These are phyloP conservation scores for Groenewaldozyma tartarivorans DNA, from an alignment of 805 yeast genomes.

Conservation along the genomic window DNA sequence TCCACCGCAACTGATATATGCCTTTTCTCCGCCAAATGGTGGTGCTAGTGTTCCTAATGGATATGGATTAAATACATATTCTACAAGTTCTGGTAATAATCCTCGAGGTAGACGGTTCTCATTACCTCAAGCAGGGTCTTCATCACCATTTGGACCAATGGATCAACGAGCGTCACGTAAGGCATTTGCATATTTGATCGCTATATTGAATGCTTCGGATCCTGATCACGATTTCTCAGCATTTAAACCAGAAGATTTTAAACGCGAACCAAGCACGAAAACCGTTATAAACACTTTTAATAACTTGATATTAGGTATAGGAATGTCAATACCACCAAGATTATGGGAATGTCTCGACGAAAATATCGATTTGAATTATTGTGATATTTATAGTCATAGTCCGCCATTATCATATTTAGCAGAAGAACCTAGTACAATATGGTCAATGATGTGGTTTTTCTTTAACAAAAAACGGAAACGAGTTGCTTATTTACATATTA, in stretches of 20 bases:
- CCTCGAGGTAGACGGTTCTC: too few relatives aligned
- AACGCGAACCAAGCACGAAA: constrained; percentile 34
- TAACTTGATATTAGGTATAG: constrained; percentile 58
- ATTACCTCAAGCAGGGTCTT: constrained; percentile 18
- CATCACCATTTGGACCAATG: constrained; percentile 82
- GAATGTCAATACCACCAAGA: constrained; percentile 43
- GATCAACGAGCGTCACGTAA: constrained; percentile 78
- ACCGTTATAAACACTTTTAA: constrained; percentile 56
- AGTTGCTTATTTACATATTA: constrained; percentile 75
- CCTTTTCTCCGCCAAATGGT: constrained; percentile 23
- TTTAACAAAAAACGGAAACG: constrained; percentile 87
- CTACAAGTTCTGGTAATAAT: too few relatives aligned
- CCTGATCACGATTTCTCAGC: constrained; percentile 94
- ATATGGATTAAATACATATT: too few relatives aligned
- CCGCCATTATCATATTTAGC: constrained; percentile 51
- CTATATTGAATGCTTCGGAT: constrained; percentile 81
- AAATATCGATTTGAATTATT: constrained; percentile 65
- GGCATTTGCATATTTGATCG: constrained; percentile 82
- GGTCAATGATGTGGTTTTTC: constrained; percentile 85
- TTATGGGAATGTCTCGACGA: constrained; percentile 83
- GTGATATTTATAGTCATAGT: constrained; percentile 30
- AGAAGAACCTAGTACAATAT: constrained; percentile 51
- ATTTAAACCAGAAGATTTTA: constrained; percentile 70
- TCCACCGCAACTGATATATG: constrained; percentile 19
- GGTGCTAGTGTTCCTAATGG: too few relatives aligned